A percentile compares a stretch with the other conserved stretches of the same genome.
Evolutionary conservation across 306 rosid species (phyloP).

Genomic region (Cicer chorassanicum): DNA sequence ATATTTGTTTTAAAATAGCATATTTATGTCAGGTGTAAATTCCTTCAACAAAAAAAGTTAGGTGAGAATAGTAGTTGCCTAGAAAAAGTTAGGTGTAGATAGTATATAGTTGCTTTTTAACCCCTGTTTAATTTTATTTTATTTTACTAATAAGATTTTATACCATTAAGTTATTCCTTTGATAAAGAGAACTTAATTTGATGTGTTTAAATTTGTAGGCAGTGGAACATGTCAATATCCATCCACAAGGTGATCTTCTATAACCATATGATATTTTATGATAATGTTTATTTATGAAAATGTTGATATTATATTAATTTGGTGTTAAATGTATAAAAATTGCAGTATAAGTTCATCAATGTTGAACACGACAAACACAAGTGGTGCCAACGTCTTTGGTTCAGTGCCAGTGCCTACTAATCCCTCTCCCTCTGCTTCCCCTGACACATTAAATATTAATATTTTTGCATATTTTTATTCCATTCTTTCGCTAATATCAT

Average conservation of each 20-base stretch:
- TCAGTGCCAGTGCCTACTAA: conserved; percentile 73
- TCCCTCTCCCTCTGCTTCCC: conserved; percentile 54
- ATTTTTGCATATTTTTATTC: conserved; percentile 40
- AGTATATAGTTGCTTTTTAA: no score
- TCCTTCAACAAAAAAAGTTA: no score
- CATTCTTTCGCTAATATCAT: conserved; percentile 46
- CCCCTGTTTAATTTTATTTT: no score
- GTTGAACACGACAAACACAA: conserved; percentile 79
- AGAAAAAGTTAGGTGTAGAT: no score
- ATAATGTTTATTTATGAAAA: neutral
- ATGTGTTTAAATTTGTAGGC: conserved; percentile 53
- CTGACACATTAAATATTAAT: conserved; percentile 28
- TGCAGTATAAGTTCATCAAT: conserved; percentile 83
- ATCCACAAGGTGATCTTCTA: conserved; percentile 62
- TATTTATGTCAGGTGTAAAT: neutral
- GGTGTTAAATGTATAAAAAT: neutral
- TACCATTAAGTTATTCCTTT: no score
- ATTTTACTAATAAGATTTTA: no score
- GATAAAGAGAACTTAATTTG: conserved; percentile 15
- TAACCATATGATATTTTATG: conserved; percentile 1
- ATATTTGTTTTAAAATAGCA: neutral
- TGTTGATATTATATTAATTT: neutral
- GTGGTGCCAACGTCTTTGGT: conserved; percentile 83
- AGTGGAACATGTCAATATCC: conserved; percentile 73
- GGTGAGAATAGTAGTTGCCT: no score